These are phyloP conservation scores for Termitomyces sp. DNA, from an alignment of 768 basidiomycete species.

Conservation along the genomic window DNA sequence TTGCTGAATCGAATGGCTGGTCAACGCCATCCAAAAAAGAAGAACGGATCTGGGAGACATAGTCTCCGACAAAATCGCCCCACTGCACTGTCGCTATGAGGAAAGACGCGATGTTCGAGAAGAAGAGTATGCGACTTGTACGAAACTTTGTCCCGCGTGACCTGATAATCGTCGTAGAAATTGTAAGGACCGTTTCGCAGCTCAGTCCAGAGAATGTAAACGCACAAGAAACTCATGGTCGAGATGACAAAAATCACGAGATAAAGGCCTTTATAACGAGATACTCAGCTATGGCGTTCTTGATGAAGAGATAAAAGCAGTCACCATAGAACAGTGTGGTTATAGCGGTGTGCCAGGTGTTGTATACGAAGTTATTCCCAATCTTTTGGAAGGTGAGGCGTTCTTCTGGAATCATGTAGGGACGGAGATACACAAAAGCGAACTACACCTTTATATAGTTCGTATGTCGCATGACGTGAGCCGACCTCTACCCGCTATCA, in stretches of 20 bases:
- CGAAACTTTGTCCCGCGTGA: neutral
- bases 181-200: neutral
- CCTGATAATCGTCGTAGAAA: no score
- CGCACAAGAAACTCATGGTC: neutral
- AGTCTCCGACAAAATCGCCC: constrained; percentile 1
- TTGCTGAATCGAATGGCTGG: neutral
- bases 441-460: no score
- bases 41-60: neutral
- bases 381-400: no score
- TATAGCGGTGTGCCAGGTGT: no score
- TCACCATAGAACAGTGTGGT: neutral
- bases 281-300: neutral
- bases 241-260: neutral
- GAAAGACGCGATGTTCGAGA: neutral
- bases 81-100: neutral
- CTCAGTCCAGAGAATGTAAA: neutral
- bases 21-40: neutral
- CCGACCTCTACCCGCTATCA: no score
- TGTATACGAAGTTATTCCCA: no score
- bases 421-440: no score
- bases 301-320: neutral
- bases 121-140: neutral
- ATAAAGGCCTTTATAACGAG: neutral
- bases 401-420: no score
- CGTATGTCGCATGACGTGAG: no score